phyloP scores from a whole-genome alignment of 805 yeast species.

The Metschnikowia chrysomelidarum region DNA sequence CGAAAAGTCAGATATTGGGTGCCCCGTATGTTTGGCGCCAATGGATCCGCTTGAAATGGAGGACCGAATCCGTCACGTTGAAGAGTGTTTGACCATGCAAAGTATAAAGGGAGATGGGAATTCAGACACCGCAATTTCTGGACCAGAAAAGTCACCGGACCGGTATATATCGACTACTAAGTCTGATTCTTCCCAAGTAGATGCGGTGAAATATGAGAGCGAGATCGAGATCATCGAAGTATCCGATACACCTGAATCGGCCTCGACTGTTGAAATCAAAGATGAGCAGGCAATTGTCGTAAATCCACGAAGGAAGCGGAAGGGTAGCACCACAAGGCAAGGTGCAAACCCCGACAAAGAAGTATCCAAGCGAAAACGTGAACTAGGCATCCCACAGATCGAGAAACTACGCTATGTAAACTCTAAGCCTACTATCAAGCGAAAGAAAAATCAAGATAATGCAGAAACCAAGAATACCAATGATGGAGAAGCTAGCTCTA shows the following conservation, averaged over 20 bases:
- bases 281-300: constrained; percentile 16
- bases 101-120: constrained; percentile 26
- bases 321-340: not conserved
- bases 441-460: constrained; percentile 1
- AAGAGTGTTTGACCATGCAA: constrained; percentile 43
- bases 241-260: not conserved
- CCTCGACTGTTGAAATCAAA: too few species aligned
- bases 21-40: constrained; percentile 53
- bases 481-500: constrained; percentile 11
- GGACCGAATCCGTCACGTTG: constrained; percentile 53
- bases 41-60: constrained; percentile 39
- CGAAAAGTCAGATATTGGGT: constrained; percentile 24
- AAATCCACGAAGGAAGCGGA: constrained; percentile 1
- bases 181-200: too few species aligned
- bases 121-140: too few species aligned
- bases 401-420: constrained; percentile 12
- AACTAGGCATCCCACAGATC: constrained; percentile 13
- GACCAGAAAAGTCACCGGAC: too few species aligned
- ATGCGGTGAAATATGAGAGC: constrained; percentile 21
- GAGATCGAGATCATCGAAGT: constrained; percentile 1
- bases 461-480: constrained; percentile 3
- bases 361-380: constrained; percentile 5
- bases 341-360: too few species aligned
- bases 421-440: constrained; percentile 9
- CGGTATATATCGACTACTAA: too few species aligned